Base-by-base conservation (phyloP, 768 basidiomycete species). In the Floccularia luteovirens region DNA sequence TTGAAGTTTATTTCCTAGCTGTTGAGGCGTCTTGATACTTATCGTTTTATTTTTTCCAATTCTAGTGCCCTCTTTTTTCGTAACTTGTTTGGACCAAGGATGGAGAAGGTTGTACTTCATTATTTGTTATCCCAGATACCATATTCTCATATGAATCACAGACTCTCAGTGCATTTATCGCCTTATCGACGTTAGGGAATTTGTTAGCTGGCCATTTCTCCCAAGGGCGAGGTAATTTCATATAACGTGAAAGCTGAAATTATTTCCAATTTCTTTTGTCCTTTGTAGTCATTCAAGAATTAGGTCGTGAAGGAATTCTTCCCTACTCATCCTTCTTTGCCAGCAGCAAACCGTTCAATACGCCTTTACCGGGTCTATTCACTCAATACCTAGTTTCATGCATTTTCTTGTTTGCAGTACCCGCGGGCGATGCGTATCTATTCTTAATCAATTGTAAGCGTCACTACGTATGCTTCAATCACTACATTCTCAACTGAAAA, bases 401-500 rank as follows among this genome's bases (percentile, higher is more conserved):
- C 16, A 47, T 68, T 8, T 62, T 82, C 41, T 61, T 81, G 35
- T 48, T 75, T 4, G 64, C 66, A 1, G 65, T 79, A 0, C 86
- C 85, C 0, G 70, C 81, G 0, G 84, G 86, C 2, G 85, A 88
- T 47, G 82, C 81, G 0, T 89, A 84, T 50, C 65, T 76, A 22
- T 85, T 89, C 57, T 67, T 79, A 48, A 65, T 83, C 42, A 81
- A 75, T 49, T 53, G 83, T 81, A 38, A 45, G 80, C 54, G 14
- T 14, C 10, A 30, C 14, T 14, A 13, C 38, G 80, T 55, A n/a
- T 38, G 17, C 24, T 17, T 10, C 33, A 6, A 19, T 24, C 1
- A 24, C 30, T 13, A 31, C n/a, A n/a, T 43, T 13, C 21, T 28
- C 32, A 5, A 11, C 17, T 20, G 10, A 23, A 24, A 11, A 16